Conservation (phyloP, 2,329 filamentous ascomycete species). For the Aspergillus vadensis region DNA sequence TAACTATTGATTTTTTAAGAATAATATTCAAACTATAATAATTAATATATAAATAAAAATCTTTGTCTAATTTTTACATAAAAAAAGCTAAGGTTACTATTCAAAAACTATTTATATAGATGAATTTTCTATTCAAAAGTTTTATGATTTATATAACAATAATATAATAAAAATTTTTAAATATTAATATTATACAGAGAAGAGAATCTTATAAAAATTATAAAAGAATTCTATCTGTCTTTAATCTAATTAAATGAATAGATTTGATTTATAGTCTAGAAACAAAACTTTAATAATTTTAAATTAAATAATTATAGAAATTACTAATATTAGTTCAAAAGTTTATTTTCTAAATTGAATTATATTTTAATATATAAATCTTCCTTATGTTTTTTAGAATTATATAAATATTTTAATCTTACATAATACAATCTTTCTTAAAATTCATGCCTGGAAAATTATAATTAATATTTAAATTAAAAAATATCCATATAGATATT, state of each 20-base stretch:
- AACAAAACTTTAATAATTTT: not conserved
- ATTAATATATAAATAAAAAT: not conserved
- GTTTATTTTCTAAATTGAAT: not conserved
- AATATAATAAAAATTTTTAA: not conserved
- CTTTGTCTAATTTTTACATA: not conserved
- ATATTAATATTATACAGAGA: no score
- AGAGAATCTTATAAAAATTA: not conserved
- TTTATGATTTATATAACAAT: not conserved
- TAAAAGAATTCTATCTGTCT: not conserved
- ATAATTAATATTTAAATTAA: no score
- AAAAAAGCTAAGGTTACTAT: not conserved
- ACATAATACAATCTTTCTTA: no score
- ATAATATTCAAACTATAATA: not conserved
- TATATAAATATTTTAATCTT: no score
- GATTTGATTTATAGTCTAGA: not conserved
- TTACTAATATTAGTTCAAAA: not conserved
- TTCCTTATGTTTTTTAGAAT: no score
- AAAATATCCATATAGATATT: no score
- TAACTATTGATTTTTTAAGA: not conserved
- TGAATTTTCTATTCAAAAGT: not conserved
- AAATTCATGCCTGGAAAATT: no score
- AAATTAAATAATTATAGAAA: not conserved
- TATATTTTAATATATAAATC: no score
- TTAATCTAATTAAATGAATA: not conserved
- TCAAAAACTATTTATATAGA: not conserved